Evolutionary conservation across 2,329 filamentous ascomycete species (phyloP), one percentile per base, ranked within the genome.

Genomic region (Triangularia verruculosa): DNA sequence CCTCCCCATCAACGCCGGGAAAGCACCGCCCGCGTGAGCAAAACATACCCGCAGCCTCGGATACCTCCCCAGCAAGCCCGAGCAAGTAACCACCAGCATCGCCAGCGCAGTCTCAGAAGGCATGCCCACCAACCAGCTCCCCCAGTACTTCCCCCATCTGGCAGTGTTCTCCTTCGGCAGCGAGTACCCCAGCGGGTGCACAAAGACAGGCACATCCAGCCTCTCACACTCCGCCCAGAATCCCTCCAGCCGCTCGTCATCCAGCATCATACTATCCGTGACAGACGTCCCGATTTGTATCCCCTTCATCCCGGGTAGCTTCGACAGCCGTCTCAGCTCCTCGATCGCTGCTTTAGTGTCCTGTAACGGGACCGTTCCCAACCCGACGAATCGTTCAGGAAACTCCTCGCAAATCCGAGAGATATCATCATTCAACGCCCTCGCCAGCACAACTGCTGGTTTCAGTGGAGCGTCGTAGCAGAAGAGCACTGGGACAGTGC

Each of bases 401-500:
- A 67, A 63, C 47, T 54, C 27, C 13, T 17, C 43, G 39, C 73
- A 74, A 1, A 74, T 61, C 0, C 28, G 62, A 1, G 72, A 69
- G 34, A 76, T 70, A 61, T 76, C 74, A 53, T 76, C 70, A 57
- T 76, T 76, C 27, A 76, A 68, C 17, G 69, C 63, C n/a, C 68
- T 62, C 9, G 74, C 73, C 4, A 76, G 69, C n/a, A 70, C 64
- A 3, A 61, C 52, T 1, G 73, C 73, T 0, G 72, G 72, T 59
- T 68, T 68, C 0, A 69, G 62, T 3, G 72, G 71, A 52, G 74
- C 71, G 63, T 76, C 74, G 63, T 76, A 76, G 65, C 74, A 76
- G 67, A 76, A 76, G n/a, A 76, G 68, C 53, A 76, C 70, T 15
- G 74, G 74, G n/a, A 76, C 72, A 0, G 74, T 76, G 68, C 70